These are phyloP conservation scores for Tetrapisispora fleetii DNA, from an alignment of 805 yeast genomes.

Conservation along the genomic window DNA sequence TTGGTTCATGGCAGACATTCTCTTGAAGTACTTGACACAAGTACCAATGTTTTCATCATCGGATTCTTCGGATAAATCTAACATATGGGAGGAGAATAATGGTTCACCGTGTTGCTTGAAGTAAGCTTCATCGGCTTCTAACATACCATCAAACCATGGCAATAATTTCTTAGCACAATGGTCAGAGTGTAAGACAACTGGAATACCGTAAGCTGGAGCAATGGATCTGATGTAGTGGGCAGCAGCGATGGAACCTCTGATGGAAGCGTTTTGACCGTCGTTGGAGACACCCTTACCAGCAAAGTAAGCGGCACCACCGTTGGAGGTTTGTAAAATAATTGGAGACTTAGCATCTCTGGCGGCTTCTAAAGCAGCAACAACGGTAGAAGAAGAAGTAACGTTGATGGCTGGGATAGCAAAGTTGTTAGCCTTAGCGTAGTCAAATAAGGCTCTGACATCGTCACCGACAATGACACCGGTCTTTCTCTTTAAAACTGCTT, in stretches of 20 bases:
- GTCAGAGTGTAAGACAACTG: constrained; percentile 94
- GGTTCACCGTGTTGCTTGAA: constrained; percentile 84
- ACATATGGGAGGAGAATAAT: constrained; percentile 97
- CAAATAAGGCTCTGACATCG: constrained; percentile 75
- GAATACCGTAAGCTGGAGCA: constrained; percentile 94
- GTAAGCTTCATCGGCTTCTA: constrained; percentile 91
- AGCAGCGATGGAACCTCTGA: constrained; percentile 92
- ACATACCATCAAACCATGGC: constrained; percentile 98
- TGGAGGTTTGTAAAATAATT: constrained; percentile 91
- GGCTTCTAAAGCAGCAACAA: constrained; percentile 92
- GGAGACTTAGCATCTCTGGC: constrained; percentile 93
- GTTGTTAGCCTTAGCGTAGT: constrained; percentile 85
- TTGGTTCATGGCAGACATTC: constrained; percentile 89
- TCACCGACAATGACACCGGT: constrained; percentile 98
- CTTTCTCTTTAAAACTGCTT: constrained; percentile 77
- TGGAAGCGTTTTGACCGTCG: constrained; percentile 87
- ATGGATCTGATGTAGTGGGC: constrained; percentile 94
- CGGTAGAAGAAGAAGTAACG: constrained; percentile 96
- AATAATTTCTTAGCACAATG: constrained; percentile 97
- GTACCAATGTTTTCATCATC: constrained; percentile 93
- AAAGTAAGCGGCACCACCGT: constrained; percentile 99
- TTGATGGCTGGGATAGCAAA: constrained; percentile 98
- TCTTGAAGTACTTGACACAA: constrained; percentile 89
- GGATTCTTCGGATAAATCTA: constrained; percentile 92
- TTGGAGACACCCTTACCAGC: constrained; percentile 98